Percentiles rank a stretch among this genome's conserved stretches.
phyloP scores from a whole-genome alignment of 1,139 yeast species.

The Barnettozyma hawaiiensis region DNA sequence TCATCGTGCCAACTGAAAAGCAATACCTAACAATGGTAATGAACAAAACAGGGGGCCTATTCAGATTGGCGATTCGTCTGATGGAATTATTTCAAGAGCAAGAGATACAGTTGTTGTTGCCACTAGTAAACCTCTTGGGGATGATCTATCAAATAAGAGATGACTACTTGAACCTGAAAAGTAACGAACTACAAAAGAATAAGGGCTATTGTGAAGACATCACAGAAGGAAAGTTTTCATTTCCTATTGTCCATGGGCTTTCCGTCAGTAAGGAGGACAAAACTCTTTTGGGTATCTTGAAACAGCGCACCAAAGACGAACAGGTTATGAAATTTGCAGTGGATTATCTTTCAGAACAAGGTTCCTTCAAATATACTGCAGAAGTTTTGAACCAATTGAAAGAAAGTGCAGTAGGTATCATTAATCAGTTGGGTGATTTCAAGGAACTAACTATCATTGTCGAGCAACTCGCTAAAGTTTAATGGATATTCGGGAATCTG shows the following conservation, averaged over 20 bases:
- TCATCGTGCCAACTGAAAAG: conserved; percentile 56
- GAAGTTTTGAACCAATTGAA: conserved; percentile 21
- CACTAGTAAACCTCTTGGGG: conserved; percentile 75
- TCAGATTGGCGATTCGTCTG: conserved; percentile 64
- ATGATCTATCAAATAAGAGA: conserved; percentile 79
- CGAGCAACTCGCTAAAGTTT: conserved; percentile 1
- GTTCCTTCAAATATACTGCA: conserved; percentile 38
- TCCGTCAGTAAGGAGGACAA: conserved; percentile 32
- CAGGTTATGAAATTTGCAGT: conserved; percentile 46
- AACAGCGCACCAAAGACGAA: conserved; percentile 35
- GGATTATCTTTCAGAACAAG: conserved; percentile 37
- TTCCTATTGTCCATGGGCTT: conserved; percentile 72
- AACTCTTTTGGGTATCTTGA: conserved; percentile 34
- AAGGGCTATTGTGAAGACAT: conserved; percentile 87
- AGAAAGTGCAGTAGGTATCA: conserved; percentile 13
- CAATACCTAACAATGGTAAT: conserved; percentile 77
- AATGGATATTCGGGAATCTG: too few species aligned
- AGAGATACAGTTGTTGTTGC: conserved; percentile 33
- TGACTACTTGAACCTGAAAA: conserved; percentile 64
- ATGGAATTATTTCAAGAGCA: conserved; percentile 38
- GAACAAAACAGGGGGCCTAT: conserved; percentile 86
- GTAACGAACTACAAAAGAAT: conserved; percentile 47
- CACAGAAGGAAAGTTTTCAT: conserved; percentile 82
- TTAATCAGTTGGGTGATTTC: conserved; percentile 13
- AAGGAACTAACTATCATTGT: conserved; percentile 1